phyloP scores from a whole-genome alignment of 768 basidiomycete species.

The Saitozyma sp. region DNA sequence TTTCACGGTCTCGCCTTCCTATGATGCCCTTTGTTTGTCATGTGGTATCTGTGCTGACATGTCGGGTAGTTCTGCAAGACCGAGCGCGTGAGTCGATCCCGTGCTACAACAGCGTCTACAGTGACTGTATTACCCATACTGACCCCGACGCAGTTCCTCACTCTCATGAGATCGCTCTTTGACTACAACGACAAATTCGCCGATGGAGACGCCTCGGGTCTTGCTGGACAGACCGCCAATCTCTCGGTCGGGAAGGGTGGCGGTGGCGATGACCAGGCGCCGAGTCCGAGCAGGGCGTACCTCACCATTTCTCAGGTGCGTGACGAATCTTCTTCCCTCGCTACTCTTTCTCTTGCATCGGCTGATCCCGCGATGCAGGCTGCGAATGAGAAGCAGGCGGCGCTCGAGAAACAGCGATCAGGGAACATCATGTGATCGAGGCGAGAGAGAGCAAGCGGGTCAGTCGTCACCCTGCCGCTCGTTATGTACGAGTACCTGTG shows the following conservation, averaged over 20 bases:
- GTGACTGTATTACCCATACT: not conserved
- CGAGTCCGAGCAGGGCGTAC: conserved; percentile 46
- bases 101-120: not conserved
- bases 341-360: not conserved
- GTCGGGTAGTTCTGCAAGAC: conserved; percentile 49
- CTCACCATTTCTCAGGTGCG: conserved; percentile 53
- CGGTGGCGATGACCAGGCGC: conserved; percentile 18
- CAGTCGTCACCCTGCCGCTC: too few relatives aligned
- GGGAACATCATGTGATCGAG: too few relatives aligned
- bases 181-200: conserved; percentile 35
- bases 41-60: not conserved
- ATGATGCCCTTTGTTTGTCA: not conserved
- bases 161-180: conserved; percentile 42
- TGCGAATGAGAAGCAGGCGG: conserved; percentile 48
- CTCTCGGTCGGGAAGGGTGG: conserved; percentile 6
- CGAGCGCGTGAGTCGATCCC: conserved; percentile 33
- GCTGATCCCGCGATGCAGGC: conserved; percentile 25
- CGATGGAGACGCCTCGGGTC: conserved; percentile 18
- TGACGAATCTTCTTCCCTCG: too few relatives aligned
- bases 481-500: too few relatives aligned
- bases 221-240: conserved; percentile 15
- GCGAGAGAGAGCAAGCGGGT: too few relatives aligned
- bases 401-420: conserved; percentile 7
- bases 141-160: conserved; percentile 35
- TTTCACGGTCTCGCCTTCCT: not conserved